Base-by-base conservation (phyloP, 345 rosid genomes). In the Syzygium aqueum region DNA sequence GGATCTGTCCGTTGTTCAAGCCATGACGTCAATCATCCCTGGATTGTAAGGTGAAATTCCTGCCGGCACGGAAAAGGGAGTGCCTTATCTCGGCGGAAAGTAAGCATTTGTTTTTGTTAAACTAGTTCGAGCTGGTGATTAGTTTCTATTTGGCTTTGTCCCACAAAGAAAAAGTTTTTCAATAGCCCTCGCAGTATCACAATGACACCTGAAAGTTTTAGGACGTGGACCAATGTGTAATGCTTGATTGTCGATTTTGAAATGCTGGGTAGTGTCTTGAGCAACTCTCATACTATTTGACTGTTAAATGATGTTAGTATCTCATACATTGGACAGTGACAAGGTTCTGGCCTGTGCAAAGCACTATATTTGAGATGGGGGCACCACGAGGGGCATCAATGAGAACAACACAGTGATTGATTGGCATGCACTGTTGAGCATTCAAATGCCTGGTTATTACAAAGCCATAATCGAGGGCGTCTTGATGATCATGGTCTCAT, bases 301-400 rank as follows among this genome's bases (percentile, higher is more conserved):
- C n/a, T n/a, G n/a, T n/a, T n/a, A n/a, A n/a, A n/a, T n/a, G n/a
- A n/a, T n/a, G n/a, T n/a, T n/a, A n/a, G n/a, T n/a, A n/a, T n/a
- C n/a, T n/a, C n/a, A n/a, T n/a, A n/a, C n/a, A n/a, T 51, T 50
- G 30, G 25, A 23, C 88, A 96, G 96, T 87, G 89, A 90, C 52
- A 96, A 94, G 89, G 96, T 95, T 9, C 93, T 94, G 25, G 97
- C 99, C 6, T 95, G 99, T 90, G 98, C 99, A 9, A 96, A 95
- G 90, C 99, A 96, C 90, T 96, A 87, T 86, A 96, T 95, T 51
- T 97, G 97, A 6, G 98, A 95, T 87, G 97, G 97, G 17, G 98
- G 99, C 43, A 96, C 98, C 6, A 51, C 91, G 11, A 89, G 73
- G 15, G 99, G 98, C 65, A 93, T 94, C 50, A 91, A 95, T 51